These are phyloP conservation scores for Termitomyces sp. DNA, from an alignment of 768 basidiomycete species.

Conservation along the genomic window DNA sequence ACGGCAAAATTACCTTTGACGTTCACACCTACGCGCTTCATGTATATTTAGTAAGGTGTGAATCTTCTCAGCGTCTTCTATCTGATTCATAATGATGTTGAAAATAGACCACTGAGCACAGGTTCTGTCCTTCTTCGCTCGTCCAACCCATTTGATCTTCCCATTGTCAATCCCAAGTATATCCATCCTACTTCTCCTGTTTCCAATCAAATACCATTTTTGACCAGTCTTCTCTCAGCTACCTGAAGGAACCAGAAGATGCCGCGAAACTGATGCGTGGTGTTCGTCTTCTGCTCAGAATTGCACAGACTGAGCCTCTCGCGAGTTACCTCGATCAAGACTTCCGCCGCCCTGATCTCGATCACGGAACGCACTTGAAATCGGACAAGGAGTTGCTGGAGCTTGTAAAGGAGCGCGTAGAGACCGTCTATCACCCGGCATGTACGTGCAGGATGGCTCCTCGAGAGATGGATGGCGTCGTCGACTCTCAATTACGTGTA, in stretches of 20 bases:
- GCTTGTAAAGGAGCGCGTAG: slow-evolving; percentile 32
- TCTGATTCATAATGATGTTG: neutral
- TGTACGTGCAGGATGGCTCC: slow-evolving; percentile 43
- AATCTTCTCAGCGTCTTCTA: neutral
- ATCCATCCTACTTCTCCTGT: slow-evolving; percentile 5
- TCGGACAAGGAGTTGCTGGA: slow-evolving; percentile 33
- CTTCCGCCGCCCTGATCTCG: slow-evolving; percentile 25
- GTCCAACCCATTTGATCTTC: slow-evolving; percentile 28
- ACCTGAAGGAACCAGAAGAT: slow-evolving; percentile 31
- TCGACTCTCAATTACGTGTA: slow-evolving; percentile 35
- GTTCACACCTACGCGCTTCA: slow-evolving; percentile 34
- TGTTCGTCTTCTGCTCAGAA: slow-evolving; percentile 26
- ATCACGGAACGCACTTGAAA: slow-evolving; percentile 26
- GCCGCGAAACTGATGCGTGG: slow-evolving; percentile 32
- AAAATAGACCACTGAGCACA: slow-evolving; percentile 30
- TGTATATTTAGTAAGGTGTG: slow-evolving; percentile 29
- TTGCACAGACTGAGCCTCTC: slow-evolving; percentile 30
- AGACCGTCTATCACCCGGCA: slow-evolving; percentile 41
- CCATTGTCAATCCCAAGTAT: slow-evolving; percentile 33
- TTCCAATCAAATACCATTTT: neutral
- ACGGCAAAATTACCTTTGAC: slow-evolving; percentile 28
- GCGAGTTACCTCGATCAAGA: slow-evolving; percentile 23
- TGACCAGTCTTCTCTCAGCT: slow-evolving; percentile 18
- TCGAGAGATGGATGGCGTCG: slow-evolving; percentile 32
- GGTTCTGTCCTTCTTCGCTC: slow-evolving; percentile 32